phyloP scores from a whole-genome alignment of 2,329 filamentous ascomycete genomes.

The Alternaria arborescens region DNA sequence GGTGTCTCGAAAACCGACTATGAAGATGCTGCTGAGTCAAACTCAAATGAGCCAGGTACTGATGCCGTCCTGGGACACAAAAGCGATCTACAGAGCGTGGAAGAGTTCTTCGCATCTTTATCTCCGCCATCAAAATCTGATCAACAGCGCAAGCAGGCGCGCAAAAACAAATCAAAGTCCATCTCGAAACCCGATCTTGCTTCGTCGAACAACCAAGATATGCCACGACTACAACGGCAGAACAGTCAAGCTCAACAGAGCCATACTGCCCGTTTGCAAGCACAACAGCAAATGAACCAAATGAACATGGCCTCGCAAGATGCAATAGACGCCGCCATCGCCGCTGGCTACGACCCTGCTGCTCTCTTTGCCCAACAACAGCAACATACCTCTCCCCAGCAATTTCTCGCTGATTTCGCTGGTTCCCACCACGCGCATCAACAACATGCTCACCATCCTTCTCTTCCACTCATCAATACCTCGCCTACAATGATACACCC shows the following conservation, averaged over 20 bases:
- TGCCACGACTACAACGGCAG: slow-evolving; percentile 29
- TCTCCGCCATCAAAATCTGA: slow-evolving; percentile 66
- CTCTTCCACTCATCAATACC: slow-evolving; percentile 52
- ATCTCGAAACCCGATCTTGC: slow-evolving; percentile 40
- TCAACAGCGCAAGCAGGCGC: slow-evolving; percentile 61
- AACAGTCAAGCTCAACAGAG: slow-evolving; percentile 34
- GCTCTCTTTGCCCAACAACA: slow-evolving; percentile 39
- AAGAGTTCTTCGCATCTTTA: slow-evolving; percentile 89
- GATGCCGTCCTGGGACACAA: slow-evolving; percentile 90
- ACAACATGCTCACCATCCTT: slow-evolving; percentile 31
- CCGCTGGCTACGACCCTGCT: slow-evolving; percentile 39
- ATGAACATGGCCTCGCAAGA: slow-evolving; percentile 45
- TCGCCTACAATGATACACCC: slow-evolving; percentile 41
- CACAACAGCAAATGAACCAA: slow-evolving; percentile 42
- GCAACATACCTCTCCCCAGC: slow-evolving; percentile 36
- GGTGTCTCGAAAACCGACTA: slow-evolving; percentile 87
- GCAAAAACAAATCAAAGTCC: slow-evolving; percentile 51
- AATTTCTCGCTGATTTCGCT: slow-evolving; percentile 57
- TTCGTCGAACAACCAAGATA: slow-evolving; percentile 37
- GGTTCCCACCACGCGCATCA: slow-evolving; percentile 56
- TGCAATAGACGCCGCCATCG: slow-evolving; percentile 35
- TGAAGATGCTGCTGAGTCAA: slow-evolving; percentile 73
- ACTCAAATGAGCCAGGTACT: slow-evolving; percentile 79
- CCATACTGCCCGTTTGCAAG: slow-evolving; percentile 37
- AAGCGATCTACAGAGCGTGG: slow-evolving; percentile 88